Evolutionary conservation across 805 yeast genomes (phyloP).

Genomic region (Sugiyamaella lignohabitans): DNA sequence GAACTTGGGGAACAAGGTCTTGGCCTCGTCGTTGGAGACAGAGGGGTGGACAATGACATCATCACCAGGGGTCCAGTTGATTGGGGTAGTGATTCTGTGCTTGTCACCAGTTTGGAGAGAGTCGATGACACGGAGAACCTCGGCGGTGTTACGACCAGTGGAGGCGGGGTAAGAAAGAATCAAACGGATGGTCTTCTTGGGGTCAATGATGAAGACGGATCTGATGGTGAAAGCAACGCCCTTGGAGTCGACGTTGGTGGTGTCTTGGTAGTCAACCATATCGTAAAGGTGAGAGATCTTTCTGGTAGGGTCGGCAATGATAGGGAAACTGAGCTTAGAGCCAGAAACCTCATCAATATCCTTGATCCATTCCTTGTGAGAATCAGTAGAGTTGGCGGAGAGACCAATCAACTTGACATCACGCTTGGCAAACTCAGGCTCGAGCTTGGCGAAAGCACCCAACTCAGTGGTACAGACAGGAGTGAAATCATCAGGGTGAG

Average conservation of each 20-base stretch:
- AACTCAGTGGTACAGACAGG: conserved; percentile 96
- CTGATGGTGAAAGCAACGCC: conserved; percentile 86
- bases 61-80: conserved; percentile 86
- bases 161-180: conserved; percentile 89
- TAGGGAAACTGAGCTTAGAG: conserved; percentile 76
- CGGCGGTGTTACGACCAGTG: conserved; percentile 91
- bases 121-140: conserved; percentile 86
- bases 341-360: conserved; percentile 86
- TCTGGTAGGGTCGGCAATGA: conserved; percentile 81
- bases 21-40: conserved; percentile 76
- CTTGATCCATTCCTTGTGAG: conserved; percentile 85
- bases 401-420: conserved; percentile 79
- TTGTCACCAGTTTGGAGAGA: conserved; percentile 84
- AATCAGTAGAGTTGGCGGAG: conserved; percentile 78
- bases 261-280: conserved; percentile 84
- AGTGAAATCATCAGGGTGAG: conserved; percentile 95
- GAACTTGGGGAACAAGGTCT: conserved; percentile 83
- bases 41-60: conserved; percentile 93
- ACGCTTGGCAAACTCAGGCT: conserved; percentile 82
- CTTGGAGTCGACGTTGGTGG: conserved; percentile 61
- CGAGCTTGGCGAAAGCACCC: conserved; percentile 86
- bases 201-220: conserved; percentile 90
- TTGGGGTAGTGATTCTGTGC: conserved; percentile 85
- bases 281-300: conserved; percentile 77
- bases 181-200: conserved; percentile 82